Base-by-base conservation (phyloP, 768 basidiomycete species). In the Russula lepida region DNA sequence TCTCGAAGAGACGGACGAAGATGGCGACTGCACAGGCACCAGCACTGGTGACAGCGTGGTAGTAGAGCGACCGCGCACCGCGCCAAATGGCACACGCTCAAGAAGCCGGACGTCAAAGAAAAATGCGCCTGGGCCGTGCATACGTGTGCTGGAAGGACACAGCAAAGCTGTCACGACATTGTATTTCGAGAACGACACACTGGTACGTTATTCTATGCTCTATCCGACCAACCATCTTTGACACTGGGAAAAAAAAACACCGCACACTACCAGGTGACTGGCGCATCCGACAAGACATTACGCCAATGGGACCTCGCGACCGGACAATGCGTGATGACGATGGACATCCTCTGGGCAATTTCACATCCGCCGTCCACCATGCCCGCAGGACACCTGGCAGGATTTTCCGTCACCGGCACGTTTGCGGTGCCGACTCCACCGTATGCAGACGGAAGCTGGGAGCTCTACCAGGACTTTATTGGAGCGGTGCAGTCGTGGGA, bases 271-370 rank as follows among this genome's bases (percentile, higher is more conserved):
- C 66, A 95, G 94, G 92, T 98, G 13, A 98, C 95, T 8, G 97
- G 97, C 35, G 95, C 97, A 6, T 93, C 92, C 4, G 97, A 99
- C 76, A 98, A 98, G 74, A 99, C 97, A 0, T 80, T 99, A 57
- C 90, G 97, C 3, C 95, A 98, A 71, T 99, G 97, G 97, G 97
- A 98, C 70, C 82, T 98, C 56, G 84, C 82, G 21, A 98, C 97
- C 0, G 97, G 95, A 7, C 97, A 98, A 78, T 99, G 97, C 73
- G 88, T 98, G 49, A 87, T 97, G 78, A 95, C 95, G 25, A 99
- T 99, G 97, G 97, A 99, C 73, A 97, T 99, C 65, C 84, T 99
- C 27, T 99, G 97, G 97, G 97, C 95, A 2, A 95, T 98, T 67
- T 93, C 92, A 11, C 95, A 98, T 73, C 85, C 93, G 3, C 80